Base-by-base conservation (phyloP, 129 eudicot genomes). In the Flaveria brownii region DNA sequence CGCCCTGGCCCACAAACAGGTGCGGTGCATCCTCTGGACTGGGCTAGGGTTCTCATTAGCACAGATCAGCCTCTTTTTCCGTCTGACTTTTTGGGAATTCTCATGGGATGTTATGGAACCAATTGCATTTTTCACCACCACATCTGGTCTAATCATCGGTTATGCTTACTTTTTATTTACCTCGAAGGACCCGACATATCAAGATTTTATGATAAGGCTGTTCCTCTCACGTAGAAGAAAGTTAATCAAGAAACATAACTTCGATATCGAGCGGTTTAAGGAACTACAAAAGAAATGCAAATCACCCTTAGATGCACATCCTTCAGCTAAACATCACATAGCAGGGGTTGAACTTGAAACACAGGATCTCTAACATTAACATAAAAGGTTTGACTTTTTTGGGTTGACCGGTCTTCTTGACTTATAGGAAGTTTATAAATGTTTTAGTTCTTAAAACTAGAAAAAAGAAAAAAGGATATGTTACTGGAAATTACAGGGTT, bases 41-140 rank as follows among this genome's bases (percentile, higher is more conserved):
- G 96, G 98, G 6, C 84, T 93, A 20, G 95, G 86, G 11, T 39
- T 88, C 26, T 70, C 88, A 42, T 30, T 93, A 70, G 55, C 78
- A 12, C 96, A 90, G 67, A 88, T 93, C 68, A 84, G 96, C 26
- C 98, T 90, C 65, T 93, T 93, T 80, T 93, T 93, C 23, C 98
- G 96, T 7, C 84, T 93, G 3, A 93, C 98, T 1, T 93, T 86
- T 63, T 93, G 98, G 96, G 98, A 93, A 49, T 85, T 90, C 62
- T 93, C 98, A 14, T 93, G 98, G 98, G 98, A 93, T 18, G 96
- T 93, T 9, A 93, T 90, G 98, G 98, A 93, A 85, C 98, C 98
- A 20, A 86, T 93, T 39, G 89, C 96, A 51, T 90, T 93, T 47
- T 93, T 93, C 81, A 81, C 91, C 22, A 87, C 98, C 17, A 56